Base-by-base conservation (phyloP, 306 rosid genomes). In the Fragaria nilgerrensis region DNA sequence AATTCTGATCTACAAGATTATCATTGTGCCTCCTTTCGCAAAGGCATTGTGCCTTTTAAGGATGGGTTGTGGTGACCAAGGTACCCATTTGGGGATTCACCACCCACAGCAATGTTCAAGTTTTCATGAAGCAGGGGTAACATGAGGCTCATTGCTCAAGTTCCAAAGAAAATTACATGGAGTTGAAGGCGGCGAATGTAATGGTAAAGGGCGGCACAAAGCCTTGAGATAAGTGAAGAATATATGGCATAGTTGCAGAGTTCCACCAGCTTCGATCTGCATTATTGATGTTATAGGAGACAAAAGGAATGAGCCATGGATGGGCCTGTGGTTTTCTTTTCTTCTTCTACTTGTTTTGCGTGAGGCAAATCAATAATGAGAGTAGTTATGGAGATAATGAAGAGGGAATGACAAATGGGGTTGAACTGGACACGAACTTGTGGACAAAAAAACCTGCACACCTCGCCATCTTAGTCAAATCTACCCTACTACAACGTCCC, bases 291-390 rank as follows among this genome's bases (percentile, higher is more conserved):
- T 58, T 63, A 45, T 5, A 73, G 87, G 88, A 75, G 88, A 91
- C 98, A 88, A 86, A 76, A 78, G 84, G 83, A 86, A 82, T 74
- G 58, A 78, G 91, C 90, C 89, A 86, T 68, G 69, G 70, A 72
- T 88, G 88, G 92, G 90, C 84, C 91, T 82, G 75, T 29, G 48
- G n/a, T 70, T 71, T 82, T 79, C 74, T 79, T 79, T 73, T 7
- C 84, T 78, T 80, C 82, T 78, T 87, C 82, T 83, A 23, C 74
- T 85, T 87, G 90, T 85, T 85, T 85, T 82, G 65, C 56, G 74
- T 7, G 64, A 13, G 25, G 80, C 72, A 82, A 64, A 23, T 81
- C 68, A 76, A 75, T 71, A 61, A 74, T 78, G 58, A 70, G 53
- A 39, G 55, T 79, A 37, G 48, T 55, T 70, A 43, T 36, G 44